These are phyloP conservation scores for Solanum okadae DNA, from an alignment of 257 asterid species.

Conservation along the genomic window DNA sequence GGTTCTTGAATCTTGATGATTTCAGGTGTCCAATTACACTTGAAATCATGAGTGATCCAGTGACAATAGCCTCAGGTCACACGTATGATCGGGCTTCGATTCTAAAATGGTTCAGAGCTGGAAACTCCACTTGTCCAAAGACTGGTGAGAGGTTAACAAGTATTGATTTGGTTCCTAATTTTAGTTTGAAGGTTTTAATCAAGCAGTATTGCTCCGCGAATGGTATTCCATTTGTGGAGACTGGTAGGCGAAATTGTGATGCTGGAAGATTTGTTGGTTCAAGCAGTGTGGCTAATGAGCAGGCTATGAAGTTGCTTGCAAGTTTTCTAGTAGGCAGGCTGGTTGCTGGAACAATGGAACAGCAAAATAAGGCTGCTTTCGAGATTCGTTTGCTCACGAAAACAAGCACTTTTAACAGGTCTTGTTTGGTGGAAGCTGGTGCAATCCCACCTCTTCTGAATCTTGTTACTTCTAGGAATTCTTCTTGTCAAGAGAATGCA, in stretches of 20 bases:
- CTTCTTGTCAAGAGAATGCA: slow-evolving; percentile 43
- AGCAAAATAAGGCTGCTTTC: slow-evolving; percentile 33
- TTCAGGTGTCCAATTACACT: slow-evolving; percentile 74
- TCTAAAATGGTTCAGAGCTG: slow-evolving; percentile 59
- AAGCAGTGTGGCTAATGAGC: slow-evolving; percentile 34
- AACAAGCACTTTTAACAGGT: slow-evolving; percentile 63
- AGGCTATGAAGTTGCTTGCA: slow-evolving; percentile 42
- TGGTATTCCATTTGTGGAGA: slow-evolving; percentile 27
- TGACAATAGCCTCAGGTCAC: slow-evolving; percentile 67
- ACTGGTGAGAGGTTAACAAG: slow-evolving; percentile 52
- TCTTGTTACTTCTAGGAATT: slow-evolving; percentile 20
- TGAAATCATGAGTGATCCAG: slow-evolving; percentile 81
- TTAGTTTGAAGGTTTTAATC: slow-evolving; percentile 44
- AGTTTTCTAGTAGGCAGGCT: slow-evolving; percentile 43
- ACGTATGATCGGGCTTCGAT: slow-evolving; percentile 76
- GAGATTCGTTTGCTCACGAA: slow-evolving; percentile 79
- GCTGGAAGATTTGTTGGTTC: slow-evolving; percentile 1
- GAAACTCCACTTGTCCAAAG: slow-evolving; percentile 71
- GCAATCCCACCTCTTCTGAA: slow-evolving; percentile 45
- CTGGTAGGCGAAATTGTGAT: slow-evolving; percentile 10
- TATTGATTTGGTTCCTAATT: slow-evolving; percentile 48
- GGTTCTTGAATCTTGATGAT: slow-evolving; percentile 52
- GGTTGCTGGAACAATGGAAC: slow-evolving; percentile 22
- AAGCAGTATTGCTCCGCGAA: slow-evolving; percentile 26
- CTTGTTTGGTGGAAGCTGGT: slow-evolving; percentile 64